Percentiles rank a stretch among this genome's conserved stretches.
phyloP scores from a whole-genome alignment of 108 stramenopile species.

The Discostella stelligeroides region DNA sequence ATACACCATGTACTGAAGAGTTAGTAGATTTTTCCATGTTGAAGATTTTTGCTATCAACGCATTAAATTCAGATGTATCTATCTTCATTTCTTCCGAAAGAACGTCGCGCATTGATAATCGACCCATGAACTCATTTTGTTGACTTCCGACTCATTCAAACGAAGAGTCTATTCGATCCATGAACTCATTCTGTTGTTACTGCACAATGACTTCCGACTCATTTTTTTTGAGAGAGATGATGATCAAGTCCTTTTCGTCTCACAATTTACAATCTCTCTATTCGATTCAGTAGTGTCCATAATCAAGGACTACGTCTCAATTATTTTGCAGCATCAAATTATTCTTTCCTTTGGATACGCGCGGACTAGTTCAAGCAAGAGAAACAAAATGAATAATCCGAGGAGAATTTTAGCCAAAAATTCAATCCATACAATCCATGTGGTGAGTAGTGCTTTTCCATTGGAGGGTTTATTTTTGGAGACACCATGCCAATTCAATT shows the following conservation, averaged over 20 bases:
- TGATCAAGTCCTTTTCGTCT: too few species aligned
- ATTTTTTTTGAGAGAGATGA: too few species aligned
- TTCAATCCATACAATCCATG: slow-evolving; percentile 11
- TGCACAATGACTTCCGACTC: too few species aligned
- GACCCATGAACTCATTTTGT: too few species aligned
- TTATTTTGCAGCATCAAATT: neutral
- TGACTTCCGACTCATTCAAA: too few species aligned
- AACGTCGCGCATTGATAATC: too few species aligned
- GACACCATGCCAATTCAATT: slow-evolving; percentile 5
- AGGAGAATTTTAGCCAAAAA: slow-evolving; percentile 25
- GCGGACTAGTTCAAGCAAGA: slow-evolving; percentile 13
- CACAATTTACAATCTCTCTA: neutral
- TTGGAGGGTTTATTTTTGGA: neutral
- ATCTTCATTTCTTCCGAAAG: too few species aligned
- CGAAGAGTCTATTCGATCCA: too few species aligned
- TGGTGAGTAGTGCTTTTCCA: neutral
- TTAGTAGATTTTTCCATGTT: too few species aligned
- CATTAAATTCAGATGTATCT: neutral
- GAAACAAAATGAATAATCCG: slow-evolving; percentile 6
- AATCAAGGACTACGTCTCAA: slow-evolving; percentile 3
- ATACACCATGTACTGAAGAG: too few species aligned
- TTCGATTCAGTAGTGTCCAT: neutral
- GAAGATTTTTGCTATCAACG: too few species aligned
- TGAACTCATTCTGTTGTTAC: too few species aligned
- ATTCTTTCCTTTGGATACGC: slow-evolving; percentile 13